Base-by-base conservation (phyloP, 2,329 filamentous ascomycete genomes). In the Curvularia lunata region DNA sequence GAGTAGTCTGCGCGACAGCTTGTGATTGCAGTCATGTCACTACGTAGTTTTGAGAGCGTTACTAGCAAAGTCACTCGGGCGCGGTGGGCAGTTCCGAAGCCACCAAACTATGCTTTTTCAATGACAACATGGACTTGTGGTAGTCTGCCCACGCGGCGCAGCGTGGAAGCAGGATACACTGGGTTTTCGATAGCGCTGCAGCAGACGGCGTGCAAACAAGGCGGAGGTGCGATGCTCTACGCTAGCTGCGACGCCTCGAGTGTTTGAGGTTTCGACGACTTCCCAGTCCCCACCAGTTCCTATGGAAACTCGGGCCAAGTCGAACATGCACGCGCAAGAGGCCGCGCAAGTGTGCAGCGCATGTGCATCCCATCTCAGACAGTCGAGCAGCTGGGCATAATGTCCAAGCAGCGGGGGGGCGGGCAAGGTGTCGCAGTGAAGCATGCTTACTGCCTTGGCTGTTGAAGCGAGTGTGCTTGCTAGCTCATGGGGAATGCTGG, bases 281-380 rank as follows among this genome's bases (percentile, higher is more conserved):
- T 13, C 7, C 16, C 4, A 27, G 28, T 56, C 54, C 54, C 54
- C 54, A 56, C 54, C 30, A 41, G 54, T 56, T 56, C 54, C 45
- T 45, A 28, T 52, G 28, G 51, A 48, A 48, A 42, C 43, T 52
- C 21, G 49, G 40, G 40, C 49, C 43, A 34, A 46, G 37, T 30
- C 1, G 52, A 45, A 25, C 40, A 50, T 38, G 46, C 56, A 59
- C 40, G 50, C 51, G 40, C 37, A 49, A 42, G 34, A 12, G 45
- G 50, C 50, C 50, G 38, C 55, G 55, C 45, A 48, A 48, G 13
- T 42, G 27, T 30, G 12, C 25, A 19, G 54, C n/a, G 32, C 37
- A 45, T n/a, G 25, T 25, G 37, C 30, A 46, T 18, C 32, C 56
- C 27, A 37, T 18, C 32, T 59, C 27, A 37, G 49, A 37, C 48